Evolutionary conservation across 2,329 filamentous ascomycete species (phyloP), one percentile per base, ranked within the genome.

Genomic region (Penicillium sp.): DNA sequence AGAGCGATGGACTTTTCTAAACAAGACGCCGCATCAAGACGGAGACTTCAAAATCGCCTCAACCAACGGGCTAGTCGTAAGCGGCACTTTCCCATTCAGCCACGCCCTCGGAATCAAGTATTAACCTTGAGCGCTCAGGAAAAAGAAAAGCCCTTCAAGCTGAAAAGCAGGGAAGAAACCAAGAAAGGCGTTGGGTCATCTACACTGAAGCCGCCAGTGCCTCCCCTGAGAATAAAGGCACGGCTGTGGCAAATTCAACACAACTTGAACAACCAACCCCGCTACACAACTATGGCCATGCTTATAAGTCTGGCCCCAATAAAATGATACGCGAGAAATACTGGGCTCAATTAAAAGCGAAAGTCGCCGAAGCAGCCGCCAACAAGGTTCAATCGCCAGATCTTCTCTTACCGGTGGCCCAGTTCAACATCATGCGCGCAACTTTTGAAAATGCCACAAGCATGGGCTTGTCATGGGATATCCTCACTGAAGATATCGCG

Each of bases 41-140:
- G 59, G 30, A 53, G 50, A 35, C 41, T 62, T 4, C 60, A 63
- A 38, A 63, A 63, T 45, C 60, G 60, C 14, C 50, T 63, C 40
- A 63, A 62, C 39, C 58, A 63, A 48, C 58, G 55, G 11, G 57
- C 60, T 3, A 61, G 60, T 18, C 60, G 58, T 63, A 43, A 40
- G 60, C 51, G 46, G 18, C 33, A 36, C 14, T 6, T 22, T 11
- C 11, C 27, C 22, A 11, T 35, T 18, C 44, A 27, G 33, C 39
- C 45, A 55, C 24, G 6, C 20, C 6, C 14, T 41, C 7, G 1
- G 13, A 13, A 5, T 22, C 24, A n/a, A 31, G 16, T 4, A 10
- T 31, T 35, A 31, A 50, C n/a, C 28, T n/a, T 10, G 5, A 9
- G 8, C 20, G 7, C 24, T 20, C 3, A 62, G 59, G 59, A 6